phyloP scores from a whole-genome alignment of 192 early-diverging fungal species.

The Gigaspora rosea region DNA sequence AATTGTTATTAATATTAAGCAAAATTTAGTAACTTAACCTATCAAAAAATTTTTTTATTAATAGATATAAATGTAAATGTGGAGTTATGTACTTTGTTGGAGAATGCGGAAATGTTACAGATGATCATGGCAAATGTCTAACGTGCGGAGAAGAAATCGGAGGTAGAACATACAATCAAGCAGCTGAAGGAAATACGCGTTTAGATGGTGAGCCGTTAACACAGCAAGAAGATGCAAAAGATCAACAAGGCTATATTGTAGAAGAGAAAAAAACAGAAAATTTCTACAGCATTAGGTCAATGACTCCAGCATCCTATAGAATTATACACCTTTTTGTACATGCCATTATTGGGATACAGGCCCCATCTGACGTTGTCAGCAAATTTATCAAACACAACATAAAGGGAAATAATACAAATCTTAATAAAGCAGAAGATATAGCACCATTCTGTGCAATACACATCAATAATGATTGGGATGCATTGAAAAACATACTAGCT shows the following conservation, averaged over 20 bases:
- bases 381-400: neutral
- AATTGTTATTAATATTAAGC: neutral
- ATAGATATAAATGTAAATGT: slow-evolving; percentile 34
- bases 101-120: slow-evolving; percentile 18
- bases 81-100: slow-evolving; percentile 24
- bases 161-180: neutral
- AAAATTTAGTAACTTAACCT: neutral
- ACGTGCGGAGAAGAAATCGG: slow-evolving; percentile 16
- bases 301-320: slow-evolving; percentile 32
- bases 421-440: neutral
- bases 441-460: slow-evolving; percentile 16
- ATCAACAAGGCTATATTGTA: slow-evolving; percentile 21
- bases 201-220: slow-evolving; percentile 12
- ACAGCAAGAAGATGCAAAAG: neutral
- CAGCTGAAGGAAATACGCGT: neutral
- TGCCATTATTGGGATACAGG: slow-evolving; percentile 26
- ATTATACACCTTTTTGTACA: slow-evolving; percentile 34
- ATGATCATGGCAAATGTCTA: neutral
- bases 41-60: neutral
- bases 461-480: slow-evolving; percentile 34
- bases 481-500: slow-evolving; percentile 23
- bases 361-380: neutral
- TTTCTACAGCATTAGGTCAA: neutral
- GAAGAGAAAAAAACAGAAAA: neutral
- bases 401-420: neutral